Evolutionary conservation across 345 rosid genomes (phyloP).

Genomic region (Clarkia xantiana): DNA sequence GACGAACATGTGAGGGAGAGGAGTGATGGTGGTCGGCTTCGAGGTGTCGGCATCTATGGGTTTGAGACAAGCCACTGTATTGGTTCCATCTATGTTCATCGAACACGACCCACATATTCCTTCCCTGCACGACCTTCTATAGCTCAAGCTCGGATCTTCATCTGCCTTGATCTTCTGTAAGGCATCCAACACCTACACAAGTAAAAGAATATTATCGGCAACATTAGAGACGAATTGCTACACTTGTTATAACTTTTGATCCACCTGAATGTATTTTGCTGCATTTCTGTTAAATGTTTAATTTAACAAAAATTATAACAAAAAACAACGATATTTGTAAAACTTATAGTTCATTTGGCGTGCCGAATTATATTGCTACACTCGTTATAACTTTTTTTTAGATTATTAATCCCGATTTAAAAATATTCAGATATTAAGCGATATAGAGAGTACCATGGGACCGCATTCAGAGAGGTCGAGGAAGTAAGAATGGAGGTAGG

Average conservation of each 20-base stretch:
- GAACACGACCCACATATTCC: slow-evolving; percentile 71
- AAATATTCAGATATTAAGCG: too few species aligned
- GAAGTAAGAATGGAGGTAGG: slow-evolving; percentile 42
- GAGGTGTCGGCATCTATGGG: slow-evolving; percentile 34
- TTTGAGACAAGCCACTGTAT: slow-evolving; percentile 56
- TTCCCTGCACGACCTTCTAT: slow-evolving; percentile 58
- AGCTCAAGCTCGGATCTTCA: slow-evolving; percentile 41
- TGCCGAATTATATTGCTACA: too few species aligned
- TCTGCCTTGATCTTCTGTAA: slow-evolving; percentile 60
- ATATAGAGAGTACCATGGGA: slow-evolving; percentile 26
- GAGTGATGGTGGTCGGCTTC: slow-evolving; percentile 38
- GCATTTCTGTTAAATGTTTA: too few species aligned
- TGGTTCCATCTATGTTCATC: slow-evolving; percentile 55
- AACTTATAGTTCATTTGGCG: too few species aligned
- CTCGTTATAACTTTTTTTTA: too few species aligned
- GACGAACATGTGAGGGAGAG: slow-evolving; percentile 56
- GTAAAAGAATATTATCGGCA: not conserved
- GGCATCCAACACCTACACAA: slow-evolving; percentile 45
- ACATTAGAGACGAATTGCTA: not conserved
- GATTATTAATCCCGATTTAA: too few species aligned
- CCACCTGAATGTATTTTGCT: too few species aligned
- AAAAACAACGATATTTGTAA: too few species aligned
- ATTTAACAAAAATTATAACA: too few species aligned
- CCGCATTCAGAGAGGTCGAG: slow-evolving; percentile 48
- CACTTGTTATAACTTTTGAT: too few species aligned